Conservation (phyloP, 441 rosid species). For the Arabidopsis hybrid region DNA sequence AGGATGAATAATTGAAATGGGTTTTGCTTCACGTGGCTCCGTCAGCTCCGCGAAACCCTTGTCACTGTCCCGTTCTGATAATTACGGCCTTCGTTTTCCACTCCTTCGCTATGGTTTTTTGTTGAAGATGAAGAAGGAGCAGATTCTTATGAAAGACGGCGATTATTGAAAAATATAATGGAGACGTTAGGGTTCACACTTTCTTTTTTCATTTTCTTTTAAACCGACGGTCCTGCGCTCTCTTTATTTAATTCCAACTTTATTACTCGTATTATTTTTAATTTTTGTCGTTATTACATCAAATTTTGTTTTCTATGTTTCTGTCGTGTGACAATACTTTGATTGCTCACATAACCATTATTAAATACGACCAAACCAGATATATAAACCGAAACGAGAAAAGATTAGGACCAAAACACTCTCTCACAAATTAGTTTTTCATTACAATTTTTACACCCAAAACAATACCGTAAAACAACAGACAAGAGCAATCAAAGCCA, state of each 20-base stretch:
- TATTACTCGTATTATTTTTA: not conserved
- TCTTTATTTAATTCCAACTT: not conserved
- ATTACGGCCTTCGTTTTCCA: not conserved
- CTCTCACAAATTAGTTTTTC: slow-evolving; percentile 24
- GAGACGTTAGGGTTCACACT: slow-evolving; percentile 6
- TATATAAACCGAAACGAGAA: slow-evolving; percentile 11
- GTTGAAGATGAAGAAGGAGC: slow-evolving; percentile 5
- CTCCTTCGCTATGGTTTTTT: not conserved
- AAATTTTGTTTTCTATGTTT: not conserved
- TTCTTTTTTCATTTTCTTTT: not conserved
- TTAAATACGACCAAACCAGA: not conserved
- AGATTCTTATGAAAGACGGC: slow-evolving; percentile 17
- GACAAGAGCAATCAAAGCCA: slow-evolving; percentile 31
- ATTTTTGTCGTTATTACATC: not conserved
- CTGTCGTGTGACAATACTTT: not conserved
- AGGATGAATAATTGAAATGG: slow-evolving; percentile 9
- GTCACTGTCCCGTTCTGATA: not conserved
- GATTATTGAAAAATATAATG: not conserved
- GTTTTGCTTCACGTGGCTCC: not conserved
- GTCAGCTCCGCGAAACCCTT: slow-evolving; percentile 15
- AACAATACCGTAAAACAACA: slow-evolving; percentile 21
- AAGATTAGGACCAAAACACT: slow-evolving; percentile 12
- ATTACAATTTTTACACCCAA: slow-evolving; percentile 35
- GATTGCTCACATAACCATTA: not conserved
- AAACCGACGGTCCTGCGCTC: not conserved